phyloP scores from a whole-genome alignment of 2,329 filamentous ascomycete species.

The Venturia carpophila region DNA sequence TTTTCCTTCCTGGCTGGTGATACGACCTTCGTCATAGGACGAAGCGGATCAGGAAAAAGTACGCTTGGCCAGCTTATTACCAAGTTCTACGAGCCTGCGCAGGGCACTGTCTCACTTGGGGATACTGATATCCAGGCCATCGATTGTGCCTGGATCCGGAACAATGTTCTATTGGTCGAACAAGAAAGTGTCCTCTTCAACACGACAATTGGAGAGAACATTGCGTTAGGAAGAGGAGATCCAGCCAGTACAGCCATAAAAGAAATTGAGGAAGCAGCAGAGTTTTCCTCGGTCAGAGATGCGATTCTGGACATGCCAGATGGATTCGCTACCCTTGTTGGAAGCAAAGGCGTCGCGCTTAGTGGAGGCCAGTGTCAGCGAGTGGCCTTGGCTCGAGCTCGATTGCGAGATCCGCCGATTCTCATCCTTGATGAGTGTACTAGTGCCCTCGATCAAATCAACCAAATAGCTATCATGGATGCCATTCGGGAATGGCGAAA shows the following conservation, averaged over 20 bases:
- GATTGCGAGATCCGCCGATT: slow-evolving; percentile 67
- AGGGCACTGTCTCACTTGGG: slow-evolving; percentile 63
- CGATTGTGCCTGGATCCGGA: slow-evolving; percentile 63
- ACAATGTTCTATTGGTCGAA: slow-evolving; percentile 72
- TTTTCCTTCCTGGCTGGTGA: slow-evolving; percentile 66
- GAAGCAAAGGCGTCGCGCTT: slow-evolving; percentile 58
- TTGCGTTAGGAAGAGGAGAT: slow-evolving; percentile 56
- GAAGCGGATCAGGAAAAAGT: slow-evolving; percentile 87
- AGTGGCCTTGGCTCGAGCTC: slow-evolving; percentile 70
- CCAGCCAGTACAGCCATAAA: slow-evolving; percentile 34
- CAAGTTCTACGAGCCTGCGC: slow-evolving; percentile 61
- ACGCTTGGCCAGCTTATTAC: slow-evolving; percentile 75
- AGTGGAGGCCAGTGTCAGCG: slow-evolving; percentile 83
- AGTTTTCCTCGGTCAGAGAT: slow-evolving; percentile 60
- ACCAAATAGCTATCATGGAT: slow-evolving; percentile 60
- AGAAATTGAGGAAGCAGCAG: slow-evolving; percentile 48
- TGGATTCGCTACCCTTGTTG: slow-evolving; percentile 65
- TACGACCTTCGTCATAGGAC: slow-evolving; percentile 73
- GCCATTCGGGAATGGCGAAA: slow-evolving; percentile 68
- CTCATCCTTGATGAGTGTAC: slow-evolving; percentile 85
- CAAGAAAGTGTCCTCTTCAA: slow-evolving; percentile 77
- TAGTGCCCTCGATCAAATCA: slow-evolving; percentile 73
- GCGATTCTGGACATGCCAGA: slow-evolving; percentile 59
- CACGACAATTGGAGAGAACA: slow-evolving; percentile 69
- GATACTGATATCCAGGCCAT: slow-evolving; percentile 53